Base-by-base conservation (phyloP, 495 filamentous ascomycete species). In the Hypoxylon intermedium region DNA sequence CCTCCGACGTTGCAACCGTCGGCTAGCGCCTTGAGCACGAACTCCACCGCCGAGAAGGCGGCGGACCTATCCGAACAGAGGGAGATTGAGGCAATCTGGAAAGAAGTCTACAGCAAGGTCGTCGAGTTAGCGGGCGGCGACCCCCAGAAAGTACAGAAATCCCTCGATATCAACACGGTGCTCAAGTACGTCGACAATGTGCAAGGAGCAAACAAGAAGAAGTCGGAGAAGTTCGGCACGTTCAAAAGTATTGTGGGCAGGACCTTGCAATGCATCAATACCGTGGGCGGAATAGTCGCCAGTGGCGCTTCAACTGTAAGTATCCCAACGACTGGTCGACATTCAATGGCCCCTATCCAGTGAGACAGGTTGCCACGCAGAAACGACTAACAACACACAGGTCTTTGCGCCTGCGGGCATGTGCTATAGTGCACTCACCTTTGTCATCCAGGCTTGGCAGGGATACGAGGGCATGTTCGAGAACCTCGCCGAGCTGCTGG, bases 391-490 rank as follows among this genome's bases (percentile, higher is more conserved):
- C 30, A 33, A 2, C 9, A 5, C 26, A 38, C 13, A 76, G 72
- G 74, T 69, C 19, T 76, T 76, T 51, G 69, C 65, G 16, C 74
- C 74, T 3, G 68, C 74, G 1, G 72, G 71, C 5, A 69, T 76
- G 58, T 76, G 74, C 49, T 76, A 72, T 50, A 76, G 74, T 50
- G 74, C 71, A 20, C 44, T 76, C 6, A 72, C 64, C 20, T 71
- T 74, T 38, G 72, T 75, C 34, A 68, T 76, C 9, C 71, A 72
- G 46, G 72, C 74, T 21, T 76, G 74, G 74, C 74, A 76, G 43
- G 72, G 69, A n/a, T 76, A 76, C 45, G 67, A 74, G 43, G 72
- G 68, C 30, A 67, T 73, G 0, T 76, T 76, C 28, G 72, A 68
- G 28, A 74, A 70, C 33, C 63, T 76, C 9, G 71, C 72, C 0